Evolutionary conservation across 2,329 filamentous ascomycete genomes (phyloP), one percentile per base, ranked within the genome.

Genomic region (Huntiella omanensis): DNA sequence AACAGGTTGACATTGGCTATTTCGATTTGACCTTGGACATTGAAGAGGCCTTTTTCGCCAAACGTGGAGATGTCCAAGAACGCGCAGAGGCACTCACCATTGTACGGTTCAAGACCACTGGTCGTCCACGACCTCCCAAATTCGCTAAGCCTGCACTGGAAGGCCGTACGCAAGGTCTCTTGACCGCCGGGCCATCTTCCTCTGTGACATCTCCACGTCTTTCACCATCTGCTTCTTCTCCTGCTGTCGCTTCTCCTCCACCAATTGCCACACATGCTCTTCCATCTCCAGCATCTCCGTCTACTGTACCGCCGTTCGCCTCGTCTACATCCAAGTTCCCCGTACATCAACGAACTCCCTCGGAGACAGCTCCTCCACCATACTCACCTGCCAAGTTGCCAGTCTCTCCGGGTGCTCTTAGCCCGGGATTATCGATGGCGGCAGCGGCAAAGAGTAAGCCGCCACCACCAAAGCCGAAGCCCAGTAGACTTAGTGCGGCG

Each of bases 1-100:
- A 98, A 65, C 77, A 73, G 54, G 86, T 92, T 60, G 87, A 96
- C 58, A 98, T 98, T 58, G 86, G 86, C 51, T 98, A 98, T 65
- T 98, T 98, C 62, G 83, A 98, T 61, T 72, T 98, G 44, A 83
- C 82, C 1, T 71, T 83, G 32, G 87, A 93, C 56, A 80, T 98
- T 38, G 85, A 95, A 60, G 88, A 88, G 52, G 87, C 85, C 10
- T 98, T 93, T 60, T 69, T 83, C 56, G 72, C 77, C 61, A 95
- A 95, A 67, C 81, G 87, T 28, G 88, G 86, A 19, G 82, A 92
- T 55, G 79, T 91, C 50, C 80, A 91, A 58, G 83, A 92, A 54
- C 75, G 73, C 52, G 76, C 81, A n/a, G 91, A 98, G 62, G 76
- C 74, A 34, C 68, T 98, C 13, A 70, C 75, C 10, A 95, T 98